Evolutionary conservation across 2,329 filamentous ascomycete genomes (phyloP).

Genomic region (Cordyceps cicadae): DNA sequence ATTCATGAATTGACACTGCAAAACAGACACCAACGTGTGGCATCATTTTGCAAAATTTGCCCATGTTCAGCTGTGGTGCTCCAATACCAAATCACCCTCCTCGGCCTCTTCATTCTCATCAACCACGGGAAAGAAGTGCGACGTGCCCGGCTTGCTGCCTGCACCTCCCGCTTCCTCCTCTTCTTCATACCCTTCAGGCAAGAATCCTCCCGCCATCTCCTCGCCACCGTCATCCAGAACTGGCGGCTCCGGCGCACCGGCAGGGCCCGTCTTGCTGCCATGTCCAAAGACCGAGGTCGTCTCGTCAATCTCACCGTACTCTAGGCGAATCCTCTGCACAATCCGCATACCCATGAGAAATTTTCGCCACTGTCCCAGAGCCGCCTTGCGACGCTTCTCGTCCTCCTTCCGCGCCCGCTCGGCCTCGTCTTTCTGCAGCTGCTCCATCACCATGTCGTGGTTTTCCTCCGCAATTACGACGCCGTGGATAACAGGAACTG

Average conservation of each 20-base stretch:
- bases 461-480: slow-evolving; percentile 83
- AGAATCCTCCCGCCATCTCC: slow-evolving; percentile 52
- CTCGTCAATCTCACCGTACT: slow-evolving; percentile 60
- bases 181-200: slow-evolving; percentile 48
- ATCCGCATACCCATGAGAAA: slow-evolving; percentile 82
- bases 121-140: slow-evolving; percentile 40
- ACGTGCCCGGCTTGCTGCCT: slow-evolving; percentile 24
- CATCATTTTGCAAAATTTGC: not conserved
- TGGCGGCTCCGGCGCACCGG: slow-evolving; percentile 15
- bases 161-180: slow-evolving; percentile 30
- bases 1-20: not conserved
- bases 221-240: slow-evolving; percentile 34
- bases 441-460: slow-evolving; percentile 63
- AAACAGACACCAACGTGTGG: not conserved
- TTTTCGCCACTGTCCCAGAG: slow-evolving; percentile 73
- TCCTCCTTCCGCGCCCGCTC: slow-evolving; percentile 73
- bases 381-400: slow-evolving; percentile 67
- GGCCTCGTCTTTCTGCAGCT: slow-evolving; percentile 68
- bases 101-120: slow-evolving; percentile 35
- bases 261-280: slow-evolving; percentile 21
- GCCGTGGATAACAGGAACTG: slow-evolving; percentile 83
- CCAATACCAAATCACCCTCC: slow-evolving; percentile 15
- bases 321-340: slow-evolving; percentile 62
- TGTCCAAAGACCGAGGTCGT: slow-evolving; percentile 48
- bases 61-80: not conserved